Evolutionary conservation across 208 protist genomes (phyloP), one percentile per base, ranked within the genome.

Genomic region (Giardia muris): DNA sequence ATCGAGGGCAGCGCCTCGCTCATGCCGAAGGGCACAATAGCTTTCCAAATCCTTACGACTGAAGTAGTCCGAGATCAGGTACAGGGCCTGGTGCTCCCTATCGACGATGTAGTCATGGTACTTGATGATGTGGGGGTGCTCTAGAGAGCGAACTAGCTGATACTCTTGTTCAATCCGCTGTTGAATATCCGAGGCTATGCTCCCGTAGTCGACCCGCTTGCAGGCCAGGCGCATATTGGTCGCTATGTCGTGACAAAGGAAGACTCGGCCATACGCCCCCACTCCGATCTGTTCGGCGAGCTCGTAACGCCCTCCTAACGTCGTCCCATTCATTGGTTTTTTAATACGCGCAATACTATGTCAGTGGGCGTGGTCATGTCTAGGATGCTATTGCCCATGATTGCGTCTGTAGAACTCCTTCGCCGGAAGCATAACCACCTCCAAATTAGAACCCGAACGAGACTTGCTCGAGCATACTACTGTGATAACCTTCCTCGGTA

Each of bases 1-100:
- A 30, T 76, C 57, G 45, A 95, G 93, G 4, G 95, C 93, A 42
- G 95, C 95, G 1, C 93, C 93, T 22, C 30, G 10, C 57, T 76
- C 57, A 30, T 30, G 57, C 57, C 57, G 10, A 30, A 30, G 19
- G 10, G 10, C 30, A 30, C 57, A 76, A 76, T 76, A 76, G 30
- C 19, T 30, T 39, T 10, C 10, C 10, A 76, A 30, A 76, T 76
- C 30, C 19, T 30, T 76, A 30, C 30, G 57, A 10, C 30, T 76
- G 30, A 76, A 76, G 57, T 76, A 76, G 57, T 76, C 57, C 57
- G 57, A 10, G 10, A 76, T 30, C 30, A 76, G 19, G 57, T 76
- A 76, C 57, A 76, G 57, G 10, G 30, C 30, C 30, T 76, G 57
- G 30, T 10, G 30, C 57, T 10, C 57, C 57, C 30, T 30, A 76